Conservation (phyloP, 805 yeast genomes). For the Candida yuanshanica region DNA sequence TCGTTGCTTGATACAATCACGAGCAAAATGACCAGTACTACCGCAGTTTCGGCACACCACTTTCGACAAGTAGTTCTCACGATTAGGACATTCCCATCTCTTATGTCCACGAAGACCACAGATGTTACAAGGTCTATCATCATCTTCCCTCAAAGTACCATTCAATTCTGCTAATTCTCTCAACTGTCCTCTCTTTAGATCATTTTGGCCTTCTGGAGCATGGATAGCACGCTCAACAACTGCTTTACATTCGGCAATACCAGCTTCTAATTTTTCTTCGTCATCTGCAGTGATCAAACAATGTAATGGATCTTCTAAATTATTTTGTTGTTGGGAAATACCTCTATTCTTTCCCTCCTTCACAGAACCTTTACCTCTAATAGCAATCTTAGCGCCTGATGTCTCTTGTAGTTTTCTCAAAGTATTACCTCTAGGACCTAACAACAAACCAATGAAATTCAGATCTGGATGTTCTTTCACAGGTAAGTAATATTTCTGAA, state of each 20-base stretch:
- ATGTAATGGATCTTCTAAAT: constrained; percentile 79
- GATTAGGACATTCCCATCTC: constrained; percentile 57
- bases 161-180: constrained; percentile 89
- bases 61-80: constrained; percentile 42
- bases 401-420: constrained; percentile 72
- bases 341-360: constrained; percentile 76
- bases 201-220: constrained; percentile 92
- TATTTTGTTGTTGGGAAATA: constrained; percentile 32
- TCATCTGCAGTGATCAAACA: constrained; percentile 81
- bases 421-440: constrained; percentile 96
- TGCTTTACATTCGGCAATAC: constrained; percentile 65
- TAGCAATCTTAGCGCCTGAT: constrained; percentile 85
- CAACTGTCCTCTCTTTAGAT: constrained; percentile 82
- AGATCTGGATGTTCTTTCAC: constrained; percentile 83
- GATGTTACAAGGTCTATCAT: constrained; percentile 51
- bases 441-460: constrained; percentile 82
- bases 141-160: constrained; percentile 88
- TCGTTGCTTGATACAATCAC: constrained; percentile 57
- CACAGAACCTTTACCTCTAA: constrained; percentile 93
- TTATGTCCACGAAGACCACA: constrained; percentile 68
- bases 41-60: constrained; percentile 79
- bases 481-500: constrained; percentile 82
- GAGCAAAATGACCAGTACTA: constrained; percentile 75
- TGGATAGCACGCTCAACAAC: constrained; percentile 78
- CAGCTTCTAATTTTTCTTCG: constrained; percentile 69